phyloP scores from a whole-genome alignment of 2,329 filamentous ascomycete species.

The Penicillium sp. region DNA sequence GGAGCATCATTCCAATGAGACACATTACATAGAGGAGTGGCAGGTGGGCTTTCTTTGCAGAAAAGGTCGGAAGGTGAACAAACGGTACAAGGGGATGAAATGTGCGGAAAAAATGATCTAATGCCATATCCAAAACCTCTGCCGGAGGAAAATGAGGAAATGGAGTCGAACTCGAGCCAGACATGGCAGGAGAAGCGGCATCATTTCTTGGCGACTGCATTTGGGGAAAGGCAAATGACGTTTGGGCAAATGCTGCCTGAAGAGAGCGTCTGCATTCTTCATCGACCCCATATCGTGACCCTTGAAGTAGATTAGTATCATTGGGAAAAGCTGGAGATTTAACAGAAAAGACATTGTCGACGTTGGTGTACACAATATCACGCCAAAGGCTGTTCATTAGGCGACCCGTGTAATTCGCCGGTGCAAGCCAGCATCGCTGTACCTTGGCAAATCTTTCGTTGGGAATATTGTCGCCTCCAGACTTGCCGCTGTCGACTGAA shows the following conservation, averaged over 20 bases:
- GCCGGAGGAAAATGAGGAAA: slow-evolving; percentile 49
- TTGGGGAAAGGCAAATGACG: slow-evolving; percentile 15
- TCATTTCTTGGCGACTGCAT: slow-evolving; percentile 19
- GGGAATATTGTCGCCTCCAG: slow-evolving; percentile 32
- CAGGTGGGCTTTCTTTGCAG: slow-evolving; percentile 48
- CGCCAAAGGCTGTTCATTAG: slow-evolving; percentile 46
- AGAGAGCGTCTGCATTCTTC: slow-evolving; percentile 45
- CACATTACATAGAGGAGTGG: slow-evolving; percentile 55
- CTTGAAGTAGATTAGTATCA: slow-evolving; percentile 27
- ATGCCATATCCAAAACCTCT: slow-evolving; percentile 55
- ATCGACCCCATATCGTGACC: slow-evolving; percentile 40
- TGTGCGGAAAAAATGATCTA: slow-evolving; percentile 56
- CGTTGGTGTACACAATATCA: slow-evolving; percentile 36
- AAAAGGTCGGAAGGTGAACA: slow-evolving; percentile 56
- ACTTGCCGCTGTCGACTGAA: slow-evolving; percentile 23
- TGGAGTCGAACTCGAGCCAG: slow-evolving; percentile 24
- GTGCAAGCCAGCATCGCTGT: slow-evolving; percentile 44
- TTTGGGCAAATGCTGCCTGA: slow-evolving; percentile 37
- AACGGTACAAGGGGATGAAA: slow-evolving; percentile 56
- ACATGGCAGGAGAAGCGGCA: slow-evolving; percentile 19
- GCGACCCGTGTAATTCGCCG: slow-evolving; percentile 38
- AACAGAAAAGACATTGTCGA: slow-evolving; percentile 44
- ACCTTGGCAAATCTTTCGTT: slow-evolving; percentile 45
- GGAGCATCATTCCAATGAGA: slow-evolving; percentile 53
- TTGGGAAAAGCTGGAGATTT: slow-evolving; percentile 20